Evolutionary conservation across 2,329 filamentous ascomycete species (phyloP), one percentile per base, ranked within the genome.

Genomic region (Hansfordia pulvinata): DNA sequence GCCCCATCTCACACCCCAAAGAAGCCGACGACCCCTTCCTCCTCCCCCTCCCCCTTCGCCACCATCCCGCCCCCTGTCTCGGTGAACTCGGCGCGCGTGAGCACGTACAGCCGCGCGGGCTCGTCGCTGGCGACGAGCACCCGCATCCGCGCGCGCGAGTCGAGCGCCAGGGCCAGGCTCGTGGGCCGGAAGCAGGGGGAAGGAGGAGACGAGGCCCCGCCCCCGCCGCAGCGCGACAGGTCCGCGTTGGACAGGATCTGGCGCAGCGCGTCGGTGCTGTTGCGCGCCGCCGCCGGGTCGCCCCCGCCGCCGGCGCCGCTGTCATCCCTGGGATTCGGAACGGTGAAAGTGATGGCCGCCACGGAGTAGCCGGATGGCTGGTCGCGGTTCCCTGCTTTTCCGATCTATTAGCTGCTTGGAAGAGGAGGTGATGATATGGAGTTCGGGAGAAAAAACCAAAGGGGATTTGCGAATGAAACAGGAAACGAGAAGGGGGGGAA

Each of bases 181-280:
- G 70, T 70, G 15, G 75, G 74, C 3, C 74, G 59, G 51, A 80
- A 72, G 47, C 74, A 80, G 4, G 44, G 41, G 21, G 53, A 50
- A 0, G 69, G 70, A n/a, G n/a, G n/a, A n/a, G n/a, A n/a, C n/a
- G n/a, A n/a, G n/a, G n/a, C n/a, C n/a, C n/a, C n/a, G n/a, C n/a
- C n/a, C n/a, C n/a, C n/a, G n/a, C n/a, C n/a, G 32, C 75, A 79
- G 4, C 45, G 43, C 8, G 50, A 49, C 5, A 62, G 48, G 36
- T 76, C 59, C 2, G 50, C 37, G 36, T 76, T 77, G 28, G 54
- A 50, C 16, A 80, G 51, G 31, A 80, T 56, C 33, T 69, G 59
- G 6, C 51, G 49, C 7, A 61, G 53, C 4, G 65, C 58, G 13
- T 50, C 53, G 13, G 42, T 63, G 48, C 62, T 71, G 37, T 48